phyloP scores from a whole-genome alignment of 345 rosid species.

The Boechera stricta region DNA sequence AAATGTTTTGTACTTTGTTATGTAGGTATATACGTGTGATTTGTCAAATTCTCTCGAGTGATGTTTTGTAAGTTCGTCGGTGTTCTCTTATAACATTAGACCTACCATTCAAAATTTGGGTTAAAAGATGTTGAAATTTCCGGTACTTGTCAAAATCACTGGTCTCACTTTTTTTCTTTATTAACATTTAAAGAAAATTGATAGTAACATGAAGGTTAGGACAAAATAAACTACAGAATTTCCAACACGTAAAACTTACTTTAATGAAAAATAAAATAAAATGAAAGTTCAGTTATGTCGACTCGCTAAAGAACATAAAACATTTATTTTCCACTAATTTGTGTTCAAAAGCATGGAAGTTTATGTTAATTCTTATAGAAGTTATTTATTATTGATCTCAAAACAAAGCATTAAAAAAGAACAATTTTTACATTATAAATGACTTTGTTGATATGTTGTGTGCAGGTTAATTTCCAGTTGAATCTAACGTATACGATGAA shows the following conservation, averaged over 20 bases:
- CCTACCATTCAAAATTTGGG: not conserved
- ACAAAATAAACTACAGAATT: conserved; percentile 4
- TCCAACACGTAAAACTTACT: not conserved
- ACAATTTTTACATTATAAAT: not conserved
- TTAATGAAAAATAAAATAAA: not conserved
- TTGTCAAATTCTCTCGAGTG: conserved; percentile 27
- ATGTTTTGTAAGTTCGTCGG: conserved; percentile 30
- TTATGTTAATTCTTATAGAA: not conserved
- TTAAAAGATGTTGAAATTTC: conserved; percentile 36
- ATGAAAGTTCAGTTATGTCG: not conserved
- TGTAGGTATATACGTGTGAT: conserved; percentile 15
- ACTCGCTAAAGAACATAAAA: not conserved
- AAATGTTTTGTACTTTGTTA: not conserved
- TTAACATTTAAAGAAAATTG: not conserved
- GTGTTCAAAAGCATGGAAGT: not conserved
- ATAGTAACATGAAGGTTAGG: conserved; percentile 26
- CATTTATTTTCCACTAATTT: not conserved
- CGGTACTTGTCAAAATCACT: conserved; percentile 36
- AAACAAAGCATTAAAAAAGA: not conserved
- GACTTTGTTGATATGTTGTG: not conserved
- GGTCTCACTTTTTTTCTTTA: not conserved
- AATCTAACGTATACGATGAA: not conserved
- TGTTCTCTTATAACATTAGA: conserved; percentile 5
- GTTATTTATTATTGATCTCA: not conserved
- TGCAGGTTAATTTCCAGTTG: not conserved